Evolutionary conservation across 768 basidiomycete genomes (phyloP).

Genomic region (Panus rudis): DNA sequence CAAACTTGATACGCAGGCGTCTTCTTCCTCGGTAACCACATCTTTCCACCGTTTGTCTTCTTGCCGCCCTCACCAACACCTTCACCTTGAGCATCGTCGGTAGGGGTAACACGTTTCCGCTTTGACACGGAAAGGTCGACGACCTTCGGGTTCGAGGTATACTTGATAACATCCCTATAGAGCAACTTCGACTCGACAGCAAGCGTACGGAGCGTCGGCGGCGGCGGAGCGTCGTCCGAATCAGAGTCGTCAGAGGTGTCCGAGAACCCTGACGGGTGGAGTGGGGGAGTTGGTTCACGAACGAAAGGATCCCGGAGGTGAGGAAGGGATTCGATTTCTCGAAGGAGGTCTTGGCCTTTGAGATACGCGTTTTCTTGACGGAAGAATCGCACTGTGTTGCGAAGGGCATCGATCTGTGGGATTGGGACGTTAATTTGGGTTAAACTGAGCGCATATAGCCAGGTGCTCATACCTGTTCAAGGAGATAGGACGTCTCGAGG

Average conservation of each 20-base stretch:
- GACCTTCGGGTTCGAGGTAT: constrained; percentile 75
- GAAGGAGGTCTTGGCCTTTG: constrained; percentile 85
- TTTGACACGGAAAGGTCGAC: constrained; percentile 73
- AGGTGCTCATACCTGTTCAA: constrained; percentile 64
- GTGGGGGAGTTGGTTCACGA: constrained; percentile 55
- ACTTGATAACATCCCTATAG: constrained; percentile 83
- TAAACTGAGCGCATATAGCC: neutral
- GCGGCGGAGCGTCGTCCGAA: constrained; percentile 35
- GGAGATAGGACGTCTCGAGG: constrained; percentile 78
- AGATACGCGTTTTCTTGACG: constrained; percentile 90
- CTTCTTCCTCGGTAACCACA: constrained; percentile 78
- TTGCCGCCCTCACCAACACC: constrained; percentile 31
- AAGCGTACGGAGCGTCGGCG: constrained; percentile 56
- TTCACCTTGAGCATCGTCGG: neutral
- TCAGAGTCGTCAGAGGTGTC: constrained; percentile 57
- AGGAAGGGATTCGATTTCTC: constrained; percentile 72
- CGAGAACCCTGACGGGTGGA: constrained; percentile 56
- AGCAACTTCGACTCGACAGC: constrained; percentile 79
- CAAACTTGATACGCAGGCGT: constrained; percentile 76
- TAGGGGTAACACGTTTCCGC: constrained; percentile 39
- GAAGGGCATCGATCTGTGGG: constrained; percentile 77
- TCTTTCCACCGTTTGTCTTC: constrained; percentile 30
- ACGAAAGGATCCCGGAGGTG: constrained; percentile 44
- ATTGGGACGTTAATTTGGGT: neutral
- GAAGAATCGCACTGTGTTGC: constrained; percentile 87